These are phyloP conservation scores for Jasminum sambac DNA, from an alignment of 257 asterid species.

Conservation along the genomic window DNA sequence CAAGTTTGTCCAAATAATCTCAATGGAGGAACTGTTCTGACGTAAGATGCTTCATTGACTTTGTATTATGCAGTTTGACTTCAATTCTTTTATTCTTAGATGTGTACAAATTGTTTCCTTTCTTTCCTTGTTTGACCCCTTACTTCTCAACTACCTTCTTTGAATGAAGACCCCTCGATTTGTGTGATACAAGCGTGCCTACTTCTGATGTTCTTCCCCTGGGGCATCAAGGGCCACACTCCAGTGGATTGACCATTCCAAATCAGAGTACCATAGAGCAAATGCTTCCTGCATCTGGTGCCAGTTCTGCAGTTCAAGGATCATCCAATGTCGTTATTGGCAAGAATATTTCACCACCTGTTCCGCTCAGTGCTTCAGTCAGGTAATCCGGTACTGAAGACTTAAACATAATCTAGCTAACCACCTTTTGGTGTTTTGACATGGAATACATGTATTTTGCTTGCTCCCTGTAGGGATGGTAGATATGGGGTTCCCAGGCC, in stretches of 20 bases:
- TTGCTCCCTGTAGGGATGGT: constrained; percentile 53
- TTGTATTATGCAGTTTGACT: constrained; percentile 16
- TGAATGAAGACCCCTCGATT: constrained; percentile 79
- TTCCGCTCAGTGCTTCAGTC: constrained; percentile 52
- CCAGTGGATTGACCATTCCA: constrained; percentile 54
- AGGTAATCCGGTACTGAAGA: constrained; percentile 53
- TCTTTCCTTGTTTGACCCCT: constrained; percentile 13
- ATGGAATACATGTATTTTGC: neutral
- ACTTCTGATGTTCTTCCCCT: constrained; percentile 57
- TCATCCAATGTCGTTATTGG: constrained; percentile 63
- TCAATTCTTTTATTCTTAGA: constrained; percentile 19
- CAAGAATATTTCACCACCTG: constrained; percentile 58
- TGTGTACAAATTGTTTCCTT: constrained; percentile 16
- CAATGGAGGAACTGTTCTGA: constrained; percentile 64
- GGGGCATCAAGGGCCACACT: constrained; percentile 73
- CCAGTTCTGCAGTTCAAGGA: constrained; percentile 58
- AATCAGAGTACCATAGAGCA: constrained; percentile 50
- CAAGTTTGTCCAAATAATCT: constrained; percentile 79
- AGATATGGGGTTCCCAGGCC: constrained; percentile 65
- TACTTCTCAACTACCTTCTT: constrained; percentile 26
- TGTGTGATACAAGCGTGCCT: constrained; percentile 56
- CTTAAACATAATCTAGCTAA: constrained; percentile 1
- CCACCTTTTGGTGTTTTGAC: constrained; percentile 6
- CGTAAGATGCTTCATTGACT: constrained; percentile 54
- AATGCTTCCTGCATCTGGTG: constrained; percentile 53